Percentiles rank a stretch among this genome's conserved stretches.
Evolutionary conservation across 2,329 filamentous ascomycete genomes (phyloP).

Genomic region (Eutypella sp.): DNA sequence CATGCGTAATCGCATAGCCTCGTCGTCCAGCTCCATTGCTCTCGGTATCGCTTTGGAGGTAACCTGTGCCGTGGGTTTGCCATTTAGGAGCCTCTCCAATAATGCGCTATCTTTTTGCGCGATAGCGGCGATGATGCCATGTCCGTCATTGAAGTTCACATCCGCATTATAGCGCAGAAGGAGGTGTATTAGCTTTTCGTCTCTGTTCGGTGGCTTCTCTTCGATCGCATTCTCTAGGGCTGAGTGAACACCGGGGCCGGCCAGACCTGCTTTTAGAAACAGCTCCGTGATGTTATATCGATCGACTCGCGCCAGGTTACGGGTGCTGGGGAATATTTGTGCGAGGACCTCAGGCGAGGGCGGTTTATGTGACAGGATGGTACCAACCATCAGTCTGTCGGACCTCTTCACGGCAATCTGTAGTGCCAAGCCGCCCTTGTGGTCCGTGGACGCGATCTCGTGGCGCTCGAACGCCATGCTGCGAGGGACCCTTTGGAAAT

Average conservation of each 20-base stretch:
- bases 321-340: conserved; percentile 44
- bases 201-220: conserved; percentile 41
- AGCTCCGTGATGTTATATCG: conserved; percentile 45
- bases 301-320: conserved; percentile 35
- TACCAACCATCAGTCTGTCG: conserved; percentile 38
- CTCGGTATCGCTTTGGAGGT: conserved; percentile 42
- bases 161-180: conserved; percentile 49
- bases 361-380: conserved; percentile 41
- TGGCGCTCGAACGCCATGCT: conserved; percentile 37
- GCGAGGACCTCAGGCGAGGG: conserved; percentile 42
- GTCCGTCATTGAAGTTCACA: conserved; percentile 48
- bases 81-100: conserved; percentile 38
- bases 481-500: conserved; percentile 23
- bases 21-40: conserved; percentile 42
- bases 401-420: conserved; percentile 42
- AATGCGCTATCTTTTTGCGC: conserved; percentile 42
- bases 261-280: conserved; percentile 45
- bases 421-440: conserved; percentile 47
- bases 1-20: conserved; percentile 40
- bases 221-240: conserved; percentile 50
- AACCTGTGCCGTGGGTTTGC: conserved; percentile 41
- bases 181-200: conserved; percentile 47
- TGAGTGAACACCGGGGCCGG: conserved; percentile 40
- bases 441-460: conserved; percentile 46
- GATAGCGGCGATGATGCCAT: conserved; percentile 45